These are phyloP conservation scores for Scenedesmus sp. DNA, from an alignment of 163 green algal genomes.

Conservation along the genomic window DNA sequence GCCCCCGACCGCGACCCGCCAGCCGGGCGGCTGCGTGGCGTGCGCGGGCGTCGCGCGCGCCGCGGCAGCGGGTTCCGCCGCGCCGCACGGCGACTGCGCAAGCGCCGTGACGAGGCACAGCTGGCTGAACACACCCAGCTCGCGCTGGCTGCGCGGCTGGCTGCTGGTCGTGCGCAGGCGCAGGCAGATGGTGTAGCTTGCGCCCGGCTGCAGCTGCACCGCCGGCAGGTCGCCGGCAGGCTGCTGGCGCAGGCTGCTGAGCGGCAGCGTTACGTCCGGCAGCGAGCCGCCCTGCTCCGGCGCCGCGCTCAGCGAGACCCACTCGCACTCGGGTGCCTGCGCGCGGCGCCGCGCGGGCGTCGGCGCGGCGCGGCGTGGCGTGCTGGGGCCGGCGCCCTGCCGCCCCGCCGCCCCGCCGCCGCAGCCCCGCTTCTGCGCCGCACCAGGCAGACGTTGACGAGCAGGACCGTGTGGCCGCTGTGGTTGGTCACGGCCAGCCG, in stretches of 20 bases:
- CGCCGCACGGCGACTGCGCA: neutral
- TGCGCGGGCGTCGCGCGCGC: neutral
- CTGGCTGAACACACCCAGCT: conserved; percentile 28
- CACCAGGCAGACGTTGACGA: conserved; percentile 28
- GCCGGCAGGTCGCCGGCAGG: neutral
- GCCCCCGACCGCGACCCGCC: conserved; percentile 3
- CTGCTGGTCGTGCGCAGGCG: conserved; percentile 14
- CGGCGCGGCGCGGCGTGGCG: neutral
- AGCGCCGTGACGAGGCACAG: conserved; percentile 17
- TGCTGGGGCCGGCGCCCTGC: neutral
- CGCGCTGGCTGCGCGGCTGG: neutral
- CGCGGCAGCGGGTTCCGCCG: neutral
- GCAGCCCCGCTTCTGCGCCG: neutral
- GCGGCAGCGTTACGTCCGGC: too few species aligned
- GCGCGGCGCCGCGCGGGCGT: neutral
- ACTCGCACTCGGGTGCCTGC: neutral
- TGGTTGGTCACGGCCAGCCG: conserved; percentile 1
- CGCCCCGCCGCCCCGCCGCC: neutral
- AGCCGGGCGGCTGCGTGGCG: neutral
- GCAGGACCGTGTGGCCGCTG: neutral
- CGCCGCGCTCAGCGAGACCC: too few species aligned
- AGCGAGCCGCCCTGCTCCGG: too few species aligned
- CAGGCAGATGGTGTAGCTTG: neutral
- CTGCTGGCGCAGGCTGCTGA: neutral
- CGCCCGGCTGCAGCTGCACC: conserved; percentile 2